A percentile compares a stretch with the other conserved stretches of the same genome.
phyloP scores from a whole-genome alignment of 2,329 filamentous ascomycete genomes.

The Periglandula ipomoeae region DNA sequence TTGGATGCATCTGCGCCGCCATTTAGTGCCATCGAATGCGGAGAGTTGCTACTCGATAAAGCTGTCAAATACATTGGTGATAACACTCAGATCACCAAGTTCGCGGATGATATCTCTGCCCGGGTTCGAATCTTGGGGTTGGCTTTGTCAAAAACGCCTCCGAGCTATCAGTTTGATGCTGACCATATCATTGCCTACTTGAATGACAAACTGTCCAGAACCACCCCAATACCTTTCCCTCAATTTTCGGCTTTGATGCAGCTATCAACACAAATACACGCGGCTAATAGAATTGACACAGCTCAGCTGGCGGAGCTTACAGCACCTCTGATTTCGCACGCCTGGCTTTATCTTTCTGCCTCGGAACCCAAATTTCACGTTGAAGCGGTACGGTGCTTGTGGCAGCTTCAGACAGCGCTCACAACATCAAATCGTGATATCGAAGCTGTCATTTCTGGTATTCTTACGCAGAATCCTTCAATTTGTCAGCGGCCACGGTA shows the following conservation, averaged over 20 bases:
- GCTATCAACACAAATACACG: slow-evolving; percentile 48
- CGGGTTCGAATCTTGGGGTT: slow-evolving; percentile 52
- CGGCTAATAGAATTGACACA: slow-evolving; percentile 39
- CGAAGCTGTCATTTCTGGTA: slow-evolving; percentile 64
- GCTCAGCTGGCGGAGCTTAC: slow-evolving; percentile 54
- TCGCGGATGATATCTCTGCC: slow-evolving; percentile 41
- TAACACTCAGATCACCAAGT: slow-evolving; percentile 31
- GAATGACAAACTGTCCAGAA: slow-evolving; percentile 33
- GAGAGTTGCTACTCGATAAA: slow-evolving; percentile 56
- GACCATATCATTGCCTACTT: slow-evolving; percentile 41
- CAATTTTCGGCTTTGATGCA: slow-evolving; percentile 51
- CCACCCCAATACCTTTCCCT: slow-evolving; percentile 35
- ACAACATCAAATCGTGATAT: slow-evolving; percentile 61
- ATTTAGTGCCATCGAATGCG: slow-evolving; percentile 44
- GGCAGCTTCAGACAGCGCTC: slow-evolving; percentile 72
- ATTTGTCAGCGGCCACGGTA: background rate
- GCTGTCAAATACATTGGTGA: slow-evolving; percentile 42
- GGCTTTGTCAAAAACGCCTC: slow-evolving; percentile 43
- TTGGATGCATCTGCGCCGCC: slow-evolving; percentile 53
- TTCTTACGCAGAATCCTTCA: slow-evolving; percentile 39
- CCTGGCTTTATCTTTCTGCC: slow-evolving; percentile 78
- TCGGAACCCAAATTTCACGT: slow-evolving; percentile 86
- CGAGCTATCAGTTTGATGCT: slow-evolving; percentile 34
- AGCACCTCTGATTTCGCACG: slow-evolving; percentile 55
- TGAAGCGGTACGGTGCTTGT: slow-evolving; percentile 77